Conservation (phyloP, 257 asterid genomes). For the Penstemon newberryi region DNA sequence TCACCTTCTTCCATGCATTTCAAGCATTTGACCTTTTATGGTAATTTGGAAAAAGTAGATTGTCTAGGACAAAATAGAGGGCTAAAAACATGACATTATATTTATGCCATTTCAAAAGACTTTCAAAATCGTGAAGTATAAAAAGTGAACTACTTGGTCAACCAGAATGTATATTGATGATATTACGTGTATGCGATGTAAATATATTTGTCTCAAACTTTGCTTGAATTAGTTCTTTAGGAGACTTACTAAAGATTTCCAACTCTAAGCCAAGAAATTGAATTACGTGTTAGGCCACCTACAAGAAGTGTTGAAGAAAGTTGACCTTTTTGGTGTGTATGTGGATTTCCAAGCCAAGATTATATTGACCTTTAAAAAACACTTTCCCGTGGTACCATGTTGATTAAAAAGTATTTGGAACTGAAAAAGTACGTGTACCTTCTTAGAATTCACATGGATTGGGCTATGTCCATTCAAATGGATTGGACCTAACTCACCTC, state of each 20-base stretch:
- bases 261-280: constrained; percentile 17
- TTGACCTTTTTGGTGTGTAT: constrained; percentile 10
- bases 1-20: constrained; percentile 21
- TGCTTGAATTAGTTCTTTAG: constrained; percentile 12
- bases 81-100: constrained; percentile 5
- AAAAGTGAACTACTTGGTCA: constrained; percentile 2
- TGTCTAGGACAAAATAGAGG: constrained; percentile 4
- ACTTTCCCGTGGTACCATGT: neutral
- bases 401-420: neutral
- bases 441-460: no score
- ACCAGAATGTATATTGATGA: neutral
- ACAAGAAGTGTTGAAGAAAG: constrained; percentile 7
- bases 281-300: constrained; percentile 18
- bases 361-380: constrained; percentile 9
- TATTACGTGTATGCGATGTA: neutral
- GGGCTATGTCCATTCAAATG: no score
- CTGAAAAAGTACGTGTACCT: neutral
- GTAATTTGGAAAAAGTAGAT: constrained; percentile 11
- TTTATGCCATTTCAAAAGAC: neutral
- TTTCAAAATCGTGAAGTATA: neutral
- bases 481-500: no score
- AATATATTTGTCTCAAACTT: neutral
- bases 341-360: constrained; percentile 13
- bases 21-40: constrained; percentile 7
- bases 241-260: constrained; percentile 14